Percentiles rank a stretch among this genome's conserved stretches.
These are phyloP conservation scores for Neckera pumila DNA, from an alignment of 225 moss, liverwort and hornwort species.

Conservation along the genomic window DNA sequence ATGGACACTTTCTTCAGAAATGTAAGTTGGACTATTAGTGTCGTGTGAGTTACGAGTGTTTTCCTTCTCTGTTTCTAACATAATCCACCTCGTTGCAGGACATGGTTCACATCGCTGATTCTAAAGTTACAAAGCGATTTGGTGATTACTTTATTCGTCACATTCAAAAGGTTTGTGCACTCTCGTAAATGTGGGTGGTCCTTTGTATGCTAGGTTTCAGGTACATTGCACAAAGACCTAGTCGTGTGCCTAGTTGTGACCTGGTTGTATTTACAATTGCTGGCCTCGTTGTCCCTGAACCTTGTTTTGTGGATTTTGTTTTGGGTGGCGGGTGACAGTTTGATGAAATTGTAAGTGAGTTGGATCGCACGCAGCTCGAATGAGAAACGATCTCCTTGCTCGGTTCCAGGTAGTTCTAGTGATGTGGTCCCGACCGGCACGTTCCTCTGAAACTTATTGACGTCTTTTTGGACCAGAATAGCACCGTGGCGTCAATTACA, in stretches of 20 bases:
- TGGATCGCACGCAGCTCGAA: conserved; percentile 76
- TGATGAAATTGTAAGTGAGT: conserved; percentile 79
- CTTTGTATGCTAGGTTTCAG: neutral
- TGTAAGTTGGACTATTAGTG: neutral
- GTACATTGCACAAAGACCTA: neutral
- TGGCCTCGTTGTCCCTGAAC: neutral
- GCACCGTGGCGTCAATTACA: neutral
- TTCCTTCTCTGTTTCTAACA: neutral
- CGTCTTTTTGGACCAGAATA: neutral
- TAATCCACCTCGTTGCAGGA: conserved; percentile 27
- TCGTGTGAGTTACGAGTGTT: neutral
- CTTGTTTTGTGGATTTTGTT: neutral
- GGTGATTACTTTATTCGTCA: conserved; percentile 98
- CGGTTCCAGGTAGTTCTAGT: neutral
- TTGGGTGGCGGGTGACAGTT: conserved; percentile 42
- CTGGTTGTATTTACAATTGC: neutral
- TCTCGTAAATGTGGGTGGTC: neutral
- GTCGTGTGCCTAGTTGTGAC: neutral
- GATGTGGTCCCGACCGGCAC: neutral
- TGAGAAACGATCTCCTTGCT: conserved; percentile 1
- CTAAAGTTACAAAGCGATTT: conserved; percentile 87
- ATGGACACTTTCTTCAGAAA: neutral
- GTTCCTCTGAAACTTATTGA: neutral
- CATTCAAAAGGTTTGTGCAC: conserved; percentile 55
- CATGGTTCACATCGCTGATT: conserved; percentile 97